These are phyloP conservation scores for Pichia scutulata DNA, from an alignment of 805 yeast genomes.

Conservation along the genomic window DNA sequence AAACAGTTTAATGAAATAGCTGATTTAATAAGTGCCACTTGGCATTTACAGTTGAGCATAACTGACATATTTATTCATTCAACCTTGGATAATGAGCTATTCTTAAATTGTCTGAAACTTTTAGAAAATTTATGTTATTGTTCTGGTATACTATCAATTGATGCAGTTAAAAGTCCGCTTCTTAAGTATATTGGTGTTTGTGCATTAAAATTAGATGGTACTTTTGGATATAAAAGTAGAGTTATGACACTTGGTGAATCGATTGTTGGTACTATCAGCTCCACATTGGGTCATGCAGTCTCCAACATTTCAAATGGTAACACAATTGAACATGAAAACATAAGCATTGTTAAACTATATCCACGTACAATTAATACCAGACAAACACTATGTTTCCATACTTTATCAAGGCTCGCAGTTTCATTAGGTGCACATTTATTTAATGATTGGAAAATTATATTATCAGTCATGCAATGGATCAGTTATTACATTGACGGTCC, in stretches of 20 bases:
- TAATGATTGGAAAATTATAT: conserved; percentile 55
- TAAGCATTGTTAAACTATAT: conserved; percentile 18
- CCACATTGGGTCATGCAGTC: conserved; percentile 33
- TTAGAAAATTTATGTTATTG: conserved; percentile 78
- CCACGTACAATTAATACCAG: conserved; percentile 51
- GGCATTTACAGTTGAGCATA: conserved; percentile 34
- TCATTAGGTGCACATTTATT: conserved; percentile 74
- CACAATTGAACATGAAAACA: not conserved
- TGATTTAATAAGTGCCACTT: conserved; percentile 29
- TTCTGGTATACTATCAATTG: conserved; percentile 63
- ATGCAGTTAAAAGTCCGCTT: conserved; percentile 50
- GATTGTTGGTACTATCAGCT: conserved; percentile 43
- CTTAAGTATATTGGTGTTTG: conserved; percentile 38
- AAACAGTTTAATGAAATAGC: conserved; percentile 14
- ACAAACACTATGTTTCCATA: conserved; percentile 70
- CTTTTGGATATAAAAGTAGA: conserved; percentile 26
- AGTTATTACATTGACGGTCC: conserved; percentile 65
- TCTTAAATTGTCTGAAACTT: conserved; percentile 59
- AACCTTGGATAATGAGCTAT: conserved; percentile 61
- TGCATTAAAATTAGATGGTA: conserved; percentile 35
- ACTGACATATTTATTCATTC: conserved; percentile 52
- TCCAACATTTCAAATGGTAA: conserved; percentile 19
- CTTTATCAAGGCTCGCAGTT: conserved; percentile 65
- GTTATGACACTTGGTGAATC: conserved; percentile 41
- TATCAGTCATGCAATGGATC: conserved; percentile 71